phyloP scores from a whole-genome alignment of 352 stramenopile species.

The Phytopythium litorale region DNA sequence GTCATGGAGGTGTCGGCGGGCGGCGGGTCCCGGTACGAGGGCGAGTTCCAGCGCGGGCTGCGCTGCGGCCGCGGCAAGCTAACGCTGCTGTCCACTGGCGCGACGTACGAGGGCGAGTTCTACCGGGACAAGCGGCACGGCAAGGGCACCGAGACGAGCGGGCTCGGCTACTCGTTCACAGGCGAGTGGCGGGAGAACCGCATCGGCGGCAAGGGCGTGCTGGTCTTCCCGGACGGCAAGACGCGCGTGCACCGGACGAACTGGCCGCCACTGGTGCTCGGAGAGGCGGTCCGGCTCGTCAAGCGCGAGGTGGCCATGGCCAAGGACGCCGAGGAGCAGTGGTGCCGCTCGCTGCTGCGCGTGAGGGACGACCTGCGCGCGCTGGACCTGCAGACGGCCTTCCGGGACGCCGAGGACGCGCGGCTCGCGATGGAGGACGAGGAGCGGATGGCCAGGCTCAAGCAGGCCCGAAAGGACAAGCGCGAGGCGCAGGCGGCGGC shows the following conservation, averaged over 20 bases:
- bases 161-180: constrained; percentile 50
- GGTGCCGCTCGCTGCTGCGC: constrained; percentile 49
- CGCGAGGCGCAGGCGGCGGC: constrained; percentile 46
- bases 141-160: constrained; percentile 57
- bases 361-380: constrained; percentile 65
- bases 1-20: constrained; percentile 42
- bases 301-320: constrained; percentile 29
- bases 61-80: constrained; percentile 48
- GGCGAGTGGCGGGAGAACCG: constrained; percentile 53
- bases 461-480: constrained; percentile 47
- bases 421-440: constrained; percentile 40
- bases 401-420: constrained; percentile 54
- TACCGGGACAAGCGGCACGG: constrained; percentile 58
- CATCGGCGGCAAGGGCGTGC: constrained; percentile 42
- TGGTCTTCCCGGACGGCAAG: constrained; percentile 41
- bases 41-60: constrained; percentile 42
- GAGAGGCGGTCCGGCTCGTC: constrained; percentile 49
- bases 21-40: constrained; percentile 50
- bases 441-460: constrained; percentile 39
- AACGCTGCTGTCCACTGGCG: constrained; percentile 32
- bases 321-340: constrained; percentile 31
- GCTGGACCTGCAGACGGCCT: constrained; percentile 56
- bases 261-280: constrained; percentile 58
- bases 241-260: constrained; percentile 37
- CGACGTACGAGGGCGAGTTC: constrained; percentile 65